Evolutionary conservation across 2,329 filamentous ascomycete species (phyloP).

Genomic region (Cyclaneusma minus): DNA sequence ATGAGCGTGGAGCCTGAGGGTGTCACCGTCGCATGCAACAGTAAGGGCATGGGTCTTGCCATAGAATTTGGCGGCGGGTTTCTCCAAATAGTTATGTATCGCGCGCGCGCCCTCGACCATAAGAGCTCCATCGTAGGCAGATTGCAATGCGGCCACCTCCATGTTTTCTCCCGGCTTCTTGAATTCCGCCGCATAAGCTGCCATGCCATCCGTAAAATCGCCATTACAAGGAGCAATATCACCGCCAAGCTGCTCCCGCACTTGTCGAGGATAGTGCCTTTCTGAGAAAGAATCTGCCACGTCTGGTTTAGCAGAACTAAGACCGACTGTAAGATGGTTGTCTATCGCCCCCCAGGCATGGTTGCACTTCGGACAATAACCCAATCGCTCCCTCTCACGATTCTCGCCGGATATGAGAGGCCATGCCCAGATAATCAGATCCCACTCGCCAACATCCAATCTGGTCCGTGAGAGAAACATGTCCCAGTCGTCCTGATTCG

Average conservation of each 20-base stretch:
- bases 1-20: conserved; percentile 4
- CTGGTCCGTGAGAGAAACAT: too few relatives aligned
- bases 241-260: conserved; percentile 4
- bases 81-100: conserved; percentile 4
- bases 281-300: conserved; percentile 4
- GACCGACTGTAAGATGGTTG: too few relatives aligned
- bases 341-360: conserved; percentile 5
- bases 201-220: conserved; percentile 5
- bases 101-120: conserved; percentile 5
- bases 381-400: too few relatives aligned
- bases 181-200: conserved; percentile 7
- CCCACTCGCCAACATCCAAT: too few relatives aligned
- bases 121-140: conserved; percentile 5
- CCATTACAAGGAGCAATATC: conserved; percentile 4
- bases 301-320: conserved; percentile 5
- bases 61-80: conserved; percentile 5
- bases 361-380: too few relatives aligned
- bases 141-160: conserved; percentile 6
- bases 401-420: too few relatives aligned
- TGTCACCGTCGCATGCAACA: conserved; percentile 5
- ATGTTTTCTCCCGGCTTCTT: conserved; percentile 4
- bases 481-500: too few relatives aligned
- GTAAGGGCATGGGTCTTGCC: conserved; percentile 8
- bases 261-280: conserved; percentile 4
- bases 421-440: too few relatives aligned